Evolutionary conservation across 2,329 filamentous ascomycete genomes (phyloP).

Genomic region (Polychaeton citri): DNA sequence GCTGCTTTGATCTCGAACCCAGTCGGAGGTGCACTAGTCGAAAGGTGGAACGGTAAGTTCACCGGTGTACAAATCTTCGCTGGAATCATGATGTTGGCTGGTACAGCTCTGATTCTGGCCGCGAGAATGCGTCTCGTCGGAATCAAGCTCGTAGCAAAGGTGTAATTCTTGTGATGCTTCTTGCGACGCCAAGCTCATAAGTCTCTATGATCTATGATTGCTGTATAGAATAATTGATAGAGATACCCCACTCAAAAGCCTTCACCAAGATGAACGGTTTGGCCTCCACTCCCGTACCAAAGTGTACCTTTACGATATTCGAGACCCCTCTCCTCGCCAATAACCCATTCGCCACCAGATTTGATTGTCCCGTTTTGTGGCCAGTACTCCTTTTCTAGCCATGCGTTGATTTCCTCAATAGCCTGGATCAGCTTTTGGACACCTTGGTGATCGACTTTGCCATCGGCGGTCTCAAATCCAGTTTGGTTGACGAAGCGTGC

Average conservation of each 20-base stretch:
- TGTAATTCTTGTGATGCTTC: not conserved
- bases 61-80: conserved; percentile 52
- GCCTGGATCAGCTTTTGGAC: conserved; percentile 52
- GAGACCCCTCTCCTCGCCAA: conserved; percentile 75
- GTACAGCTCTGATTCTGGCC: not conserved
- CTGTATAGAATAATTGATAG: not conserved
- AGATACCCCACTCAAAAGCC: conserved; percentile 26
- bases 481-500: conserved; percentile 60
- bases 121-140: not conserved
- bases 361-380: conserved; percentile 30
- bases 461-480: conserved; percentile 38
- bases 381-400: conserved; percentile 62
- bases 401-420: conserved; percentile 65
- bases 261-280: conserved; percentile 46
- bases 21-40: conserved; percentile 36
- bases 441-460: conserved; percentile 35
- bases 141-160: not conserved
- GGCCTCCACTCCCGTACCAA: conserved; percentile 73
- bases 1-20: conserved; percentile 47
- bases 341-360: conserved; percentile 59
- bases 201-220: too few species aligned
- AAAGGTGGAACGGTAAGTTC: conserved; percentile 39
- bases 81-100: conserved; percentile 35
- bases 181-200: too few species aligned
- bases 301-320: conserved; percentile 61